Evolutionary conservation across 2,329 filamentous ascomycete species (phyloP), one percentile per base, ranked within the genome.

Genomic region (Verticillium albo-atrum): DNA sequence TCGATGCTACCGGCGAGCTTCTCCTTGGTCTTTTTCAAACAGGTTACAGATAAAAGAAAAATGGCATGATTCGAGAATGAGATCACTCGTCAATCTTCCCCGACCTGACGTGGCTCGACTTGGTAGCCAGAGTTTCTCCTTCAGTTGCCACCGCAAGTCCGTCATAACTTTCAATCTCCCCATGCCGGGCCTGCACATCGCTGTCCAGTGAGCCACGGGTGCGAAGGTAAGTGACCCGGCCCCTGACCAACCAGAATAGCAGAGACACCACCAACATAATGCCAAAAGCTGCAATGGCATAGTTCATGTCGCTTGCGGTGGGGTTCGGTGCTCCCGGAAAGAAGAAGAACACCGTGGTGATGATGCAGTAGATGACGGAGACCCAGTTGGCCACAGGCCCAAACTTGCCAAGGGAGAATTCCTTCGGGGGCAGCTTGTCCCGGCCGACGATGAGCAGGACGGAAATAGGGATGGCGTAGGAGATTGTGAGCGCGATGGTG

Each of bases 341-440:
- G 66, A 84, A 80, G 75, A 83, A 84, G 68, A 84, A 83, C 27
- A 84, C 73, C 0, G 79, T 81, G 1, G 80, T 83, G 57, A 83
- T 67, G 56, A 68, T 68, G 65, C 81, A 83, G 68, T 83, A 84
- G 12, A 82, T 63, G 32, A 83, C 70, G 3, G 79, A 81, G 34
- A 82, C 64, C 74, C 77, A 79, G 66, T 82, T 82, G 58, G 75
- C 61, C n/a, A 72, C 56, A 0, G 74, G 63, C 10, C 75, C 74
- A 26, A 81, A 63, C 26, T 60, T 65, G 25, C 71, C 72, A 0
- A 64, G 60, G 0, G 70, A 66, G 20, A 64, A 68, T 10, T 66
- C 63, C 6, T 57, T 66, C 2, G 64, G n/a, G 0, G 35, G n/a
- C 0, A 66, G 37, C 1, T 58, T 62, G 10, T 64, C 58, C 14